Evolutionary conservation across 441 rosid species (phyloP), one percentile per base, ranked within the genome.

Genomic region (Cnidoscolus chayamansa): DNA sequence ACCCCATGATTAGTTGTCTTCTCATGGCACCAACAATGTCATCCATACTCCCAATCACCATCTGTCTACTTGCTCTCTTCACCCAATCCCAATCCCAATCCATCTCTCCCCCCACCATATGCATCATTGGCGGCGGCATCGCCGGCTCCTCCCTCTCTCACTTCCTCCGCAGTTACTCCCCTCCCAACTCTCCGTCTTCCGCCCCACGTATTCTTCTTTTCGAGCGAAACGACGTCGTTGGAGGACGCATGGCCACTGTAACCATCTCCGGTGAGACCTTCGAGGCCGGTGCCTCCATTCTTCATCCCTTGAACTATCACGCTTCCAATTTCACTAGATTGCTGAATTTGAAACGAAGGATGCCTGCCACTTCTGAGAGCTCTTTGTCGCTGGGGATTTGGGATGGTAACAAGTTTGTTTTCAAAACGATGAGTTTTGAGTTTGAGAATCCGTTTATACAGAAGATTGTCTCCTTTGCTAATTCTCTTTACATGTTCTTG

Each of bases 231-330:
- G 79, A 75, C 72, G 53, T 86, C 77, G 93, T 90, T 43, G 97
- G 98, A 48, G 98, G 98, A 0, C 95, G 98, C 40, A 90, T 94
- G 97, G 93, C 86, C 31, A 86, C 86, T 12, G 89, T 90, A 13
- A 76, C 70, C 17, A 65, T 92, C 63, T 68, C 80, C 70, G 94
- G 91, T 15, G 81, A 89, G 30, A 84, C 82, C 15, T 94, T 90
- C 73, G 98, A 90, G 77, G 97, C 97, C 4, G 97, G 98, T 8
- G 98, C 85, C 54, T 90, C 97, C 62, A 89, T 94, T 65, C 91
- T 94, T 12, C 98, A 90, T 65, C 97, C 97, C 45, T 86, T 88
- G 78, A 94, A 92, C 72, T 90, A 83, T 76, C 84, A 88, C 85
- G 91, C 87, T n/a, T 70, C 84, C 43, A 88, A 89, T 63, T 94